phyloP scores from a whole-genome alignment of 768 basidiomycete genomes.

The Suillus clintonianus region DNA sequence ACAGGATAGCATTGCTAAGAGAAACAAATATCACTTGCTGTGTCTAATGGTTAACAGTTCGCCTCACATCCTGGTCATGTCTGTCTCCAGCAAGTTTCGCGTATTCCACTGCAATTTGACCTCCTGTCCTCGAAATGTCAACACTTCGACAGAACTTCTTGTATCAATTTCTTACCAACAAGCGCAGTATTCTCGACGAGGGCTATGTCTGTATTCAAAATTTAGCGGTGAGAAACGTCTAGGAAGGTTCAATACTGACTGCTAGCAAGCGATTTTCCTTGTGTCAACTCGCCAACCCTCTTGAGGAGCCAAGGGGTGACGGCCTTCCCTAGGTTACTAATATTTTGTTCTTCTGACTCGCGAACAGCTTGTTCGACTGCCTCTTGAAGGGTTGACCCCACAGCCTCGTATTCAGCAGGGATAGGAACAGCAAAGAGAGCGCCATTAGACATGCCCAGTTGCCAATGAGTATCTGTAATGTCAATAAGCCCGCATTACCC shows the following conservation, averaged over 20 bases:
- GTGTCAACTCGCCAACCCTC: constrained; percentile 79
- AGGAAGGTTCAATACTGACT: constrained; percentile 46
- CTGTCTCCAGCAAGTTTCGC: constrained; percentile 46
- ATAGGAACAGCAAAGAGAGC: constrained; percentile 89
- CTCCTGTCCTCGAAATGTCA: constrained; percentile 46
- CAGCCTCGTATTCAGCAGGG: constrained; percentile 68
- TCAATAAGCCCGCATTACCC: neutral
- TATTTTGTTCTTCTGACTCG: constrained; percentile 81
- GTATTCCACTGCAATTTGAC: constrained; percentile 78
- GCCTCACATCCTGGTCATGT: constrained; percentile 19
- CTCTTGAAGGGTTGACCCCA: constrained; percentile 69
- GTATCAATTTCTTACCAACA: constrained; percentile 56
- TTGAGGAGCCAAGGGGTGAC: constrained; percentile 93
- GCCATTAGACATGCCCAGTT: constrained; percentile 75
- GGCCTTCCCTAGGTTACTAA: constrained; percentile 82
- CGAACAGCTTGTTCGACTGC: constrained; percentile 82
- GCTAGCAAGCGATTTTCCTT: constrained; percentile 70
- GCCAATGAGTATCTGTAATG: constrained; percentile 61
- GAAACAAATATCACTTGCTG: neutral
- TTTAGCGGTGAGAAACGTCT: constrained; percentile 1
- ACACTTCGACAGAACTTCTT: neutral
- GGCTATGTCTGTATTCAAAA: constrained; percentile 65
- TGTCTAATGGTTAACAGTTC: neutral
- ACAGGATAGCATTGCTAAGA: constrained; percentile 6
- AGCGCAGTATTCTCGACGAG: constrained; percentile 86